Evolutionary conservation across 2,329 filamentous ascomycete species (phyloP).

Genomic region (Phoma sp.): DNA sequence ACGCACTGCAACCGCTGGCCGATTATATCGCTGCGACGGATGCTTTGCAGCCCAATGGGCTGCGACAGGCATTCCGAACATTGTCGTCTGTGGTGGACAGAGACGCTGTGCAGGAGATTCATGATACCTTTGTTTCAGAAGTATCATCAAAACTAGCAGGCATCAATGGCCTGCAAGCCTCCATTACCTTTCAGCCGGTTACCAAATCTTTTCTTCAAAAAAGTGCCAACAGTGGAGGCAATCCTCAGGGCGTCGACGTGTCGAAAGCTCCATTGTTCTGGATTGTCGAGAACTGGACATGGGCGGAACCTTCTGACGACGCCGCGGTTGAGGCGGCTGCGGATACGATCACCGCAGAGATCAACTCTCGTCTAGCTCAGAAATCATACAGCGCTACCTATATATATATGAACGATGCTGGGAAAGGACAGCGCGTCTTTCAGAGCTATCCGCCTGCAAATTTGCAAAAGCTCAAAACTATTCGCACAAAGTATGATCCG

Average conservation of each 20-base stretch:
- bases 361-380: slow-evolving; percentile 11
- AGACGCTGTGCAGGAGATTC: slow-evolving; percentile 22
- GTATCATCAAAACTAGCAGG: slow-evolving; percentile 12
- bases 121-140: slow-evolving; percentile 23
- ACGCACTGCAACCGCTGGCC: slow-evolving; percentile 19
- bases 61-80: slow-evolving; percentile 27
- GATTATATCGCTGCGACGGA: slow-evolving; percentile 22
- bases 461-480: slow-evolving; percentile 32
- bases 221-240: slow-evolving; percentile 24
- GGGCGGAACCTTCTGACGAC: slow-evolving; percentile 19
- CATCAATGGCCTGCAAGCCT: slow-evolving; percentile 14
- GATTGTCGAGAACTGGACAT: slow-evolving; percentile 26
- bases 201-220: slow-evolving; percentile 25
- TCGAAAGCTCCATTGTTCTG: slow-evolving; percentile 26
- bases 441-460: slow-evolving; percentile 40
- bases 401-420: slow-evolving; percentile 36
- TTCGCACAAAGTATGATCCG: slow-evolving; percentile 44
- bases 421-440: slow-evolving; percentile 36
- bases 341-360: slow-evolving; percentile 17
- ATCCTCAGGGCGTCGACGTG: slow-evolving; percentile 28
- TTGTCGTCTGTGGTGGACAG: slow-evolving; percentile 25
- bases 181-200: slow-evolving; percentile 31
- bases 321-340: slow-evolving; percentile 6
- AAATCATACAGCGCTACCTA: slow-evolving; percentile 13
- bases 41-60: slow-evolving; percentile 17